Evolutionary conservation across 2,329 filamentous ascomycete genomes (phyloP), one percentile per base, ranked within the genome.

Genomic region (Exophiala spinifera): DNA sequence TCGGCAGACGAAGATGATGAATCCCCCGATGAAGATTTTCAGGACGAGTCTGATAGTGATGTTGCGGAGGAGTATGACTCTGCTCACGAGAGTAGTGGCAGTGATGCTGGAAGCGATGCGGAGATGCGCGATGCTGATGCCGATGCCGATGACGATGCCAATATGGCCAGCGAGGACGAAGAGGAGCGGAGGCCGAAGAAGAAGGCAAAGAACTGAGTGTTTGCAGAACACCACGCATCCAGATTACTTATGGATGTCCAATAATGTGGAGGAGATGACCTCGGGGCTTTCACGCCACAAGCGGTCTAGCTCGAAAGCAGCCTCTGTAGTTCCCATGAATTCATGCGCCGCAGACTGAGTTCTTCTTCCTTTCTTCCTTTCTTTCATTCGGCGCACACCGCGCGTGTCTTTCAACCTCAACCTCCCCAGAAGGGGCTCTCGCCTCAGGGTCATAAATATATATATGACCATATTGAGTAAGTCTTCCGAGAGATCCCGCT

Each of bases 11-110:
- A 99, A 72, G 94, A 99, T 66, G 88, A 92, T 68, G 92, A 97
- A 76, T 92, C 88, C 56, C 85, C 91, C 7, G 94, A 99, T 65
- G 94, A 99, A 70, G 94, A 99, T 74, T 99, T 99, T 79, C 83
- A 88, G 64, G 89, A 88, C 4, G 90, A 95, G 59, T 91, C 87
- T 13, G 94, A 99, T 61, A 95, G 88, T 49, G 94, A 99, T 63
- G 91, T 96, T 2, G 94, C 92, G 1, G 94, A 99, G 72, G 95
- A 99, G 69, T 99, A 84, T 64, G 94, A 99, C 72, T 92, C 88
- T 49, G 87, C 83, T 43, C 92, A 96, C 68, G 89, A 95, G 69
- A 96, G 90, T 68, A 88, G 84, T 47, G 90, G 87, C 11, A 86
- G 82, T 63, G 86, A 82, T 62, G 74, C 77, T 37, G 73, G 69